Evolutionary conservation across 164 flowering plant species (phyloP).

Genomic region (Tinospora cordifolia): DNA sequence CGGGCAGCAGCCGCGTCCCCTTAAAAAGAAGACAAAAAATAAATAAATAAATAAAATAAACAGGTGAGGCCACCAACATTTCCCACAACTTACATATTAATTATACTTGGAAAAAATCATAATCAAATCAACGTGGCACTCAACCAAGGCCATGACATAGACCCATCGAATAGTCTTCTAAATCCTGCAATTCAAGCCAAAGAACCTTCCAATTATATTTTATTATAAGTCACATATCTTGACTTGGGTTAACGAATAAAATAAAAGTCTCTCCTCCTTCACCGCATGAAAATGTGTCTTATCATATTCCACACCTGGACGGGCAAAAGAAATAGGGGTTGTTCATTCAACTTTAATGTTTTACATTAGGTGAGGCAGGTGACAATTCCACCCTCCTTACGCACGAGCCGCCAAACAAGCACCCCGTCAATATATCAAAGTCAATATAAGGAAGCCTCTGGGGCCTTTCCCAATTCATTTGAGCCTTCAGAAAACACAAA

Average conservation of each 20-base stretch:
- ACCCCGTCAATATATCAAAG: background rate
- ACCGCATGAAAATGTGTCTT: background rate
- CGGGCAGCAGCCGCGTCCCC: background rate
- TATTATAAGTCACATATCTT: background rate
- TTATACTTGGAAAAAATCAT: background rate
- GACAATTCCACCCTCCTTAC: background rate
- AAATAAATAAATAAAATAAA: background rate
- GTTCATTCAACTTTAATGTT: background rate
- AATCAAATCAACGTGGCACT: background rate
- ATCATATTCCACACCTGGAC: background rate
- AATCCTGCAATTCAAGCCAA: background rate
- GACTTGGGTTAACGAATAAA: background rate
- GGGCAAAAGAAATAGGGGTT: background rate
- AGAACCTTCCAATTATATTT: background rate
- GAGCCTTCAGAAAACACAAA: background rate
- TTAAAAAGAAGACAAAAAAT: too few species aligned
- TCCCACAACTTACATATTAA: background rate
- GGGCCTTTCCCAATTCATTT: constrained; percentile 1
- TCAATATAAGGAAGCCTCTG: background rate
- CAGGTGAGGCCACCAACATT: background rate
- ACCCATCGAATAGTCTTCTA: background rate
- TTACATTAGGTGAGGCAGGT: constrained; percentile 5
- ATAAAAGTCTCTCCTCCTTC: background rate
- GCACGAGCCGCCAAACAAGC: background rate
- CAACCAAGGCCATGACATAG: background rate